A percentile compares a stretch with the other conserved stretches of the same genome.
These are phyloP conservation scores for Pythium chondricola DNA, from an alignment of 352 stramenopile genomes.

Conservation along the genomic window DNA sequence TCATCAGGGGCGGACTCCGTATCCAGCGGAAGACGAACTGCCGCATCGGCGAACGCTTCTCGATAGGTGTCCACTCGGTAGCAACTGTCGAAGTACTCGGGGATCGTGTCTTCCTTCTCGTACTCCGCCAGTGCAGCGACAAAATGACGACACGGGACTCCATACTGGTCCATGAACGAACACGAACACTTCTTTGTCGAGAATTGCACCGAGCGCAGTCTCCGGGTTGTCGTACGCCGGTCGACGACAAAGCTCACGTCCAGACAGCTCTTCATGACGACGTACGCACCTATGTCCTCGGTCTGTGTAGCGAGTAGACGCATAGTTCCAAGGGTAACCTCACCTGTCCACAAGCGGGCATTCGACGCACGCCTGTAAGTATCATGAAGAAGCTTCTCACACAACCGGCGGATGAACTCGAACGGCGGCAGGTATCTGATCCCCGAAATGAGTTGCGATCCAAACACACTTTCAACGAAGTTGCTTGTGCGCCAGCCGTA, in stretches of 20 bases:
- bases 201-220: neutral
- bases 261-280: constrained; percentile 1
- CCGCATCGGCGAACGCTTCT: neutral
- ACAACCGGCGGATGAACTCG: neutral
- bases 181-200: neutral
- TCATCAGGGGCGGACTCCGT: neutral
- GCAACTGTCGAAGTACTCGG: neutral
- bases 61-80: neutral
- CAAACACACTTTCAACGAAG: constrained; percentile 16
- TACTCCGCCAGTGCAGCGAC: neutral
- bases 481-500: constrained; percentile 22
- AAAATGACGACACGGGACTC: constrained; percentile 4
- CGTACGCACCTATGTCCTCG: neutral
- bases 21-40: constrained; percentile 1
- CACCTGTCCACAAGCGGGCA: neutral
- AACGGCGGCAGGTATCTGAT: neutral
- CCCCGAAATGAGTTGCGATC: neutral
- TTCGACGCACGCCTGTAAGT: constrained; percentile 1
- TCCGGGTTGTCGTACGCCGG: neutral
- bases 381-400: constrained; percentile 8
- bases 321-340: constrained; percentile 1
- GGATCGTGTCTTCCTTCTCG: neutral
- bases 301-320: neutral
- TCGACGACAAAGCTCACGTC: neutral
- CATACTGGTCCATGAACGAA: neutral